A percentile compares a stretch with the other conserved stretches of the same genome.
Conservation (phyloP, 1,139 yeast genomes). For the Lodderomyces orthopsilosis region DNA sequence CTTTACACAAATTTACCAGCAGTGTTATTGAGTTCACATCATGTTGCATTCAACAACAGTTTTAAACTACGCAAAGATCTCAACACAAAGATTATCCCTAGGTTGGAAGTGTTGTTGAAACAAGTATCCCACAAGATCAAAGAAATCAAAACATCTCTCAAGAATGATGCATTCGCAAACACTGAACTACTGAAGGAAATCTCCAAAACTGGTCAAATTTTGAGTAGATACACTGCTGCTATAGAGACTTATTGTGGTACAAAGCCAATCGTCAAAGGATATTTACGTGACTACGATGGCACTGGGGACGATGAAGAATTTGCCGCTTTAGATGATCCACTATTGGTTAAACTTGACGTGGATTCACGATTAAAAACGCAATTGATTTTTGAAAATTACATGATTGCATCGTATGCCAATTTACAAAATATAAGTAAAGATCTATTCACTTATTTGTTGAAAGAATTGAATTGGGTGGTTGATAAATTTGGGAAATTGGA, state of each 20-base stretch:
- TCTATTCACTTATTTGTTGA: conserved; percentile 36
- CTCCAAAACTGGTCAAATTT: conserved; percentile 37
- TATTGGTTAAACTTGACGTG: conserved; percentile 38
- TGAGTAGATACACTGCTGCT: conserved; percentile 31
- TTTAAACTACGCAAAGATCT: conserved; percentile 35
- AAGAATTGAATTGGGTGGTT: conserved; percentile 33
- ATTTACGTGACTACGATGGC: conserved; percentile 20
- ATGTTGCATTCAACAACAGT: conserved; percentile 25
- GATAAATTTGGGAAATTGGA: conserved; percentile 36
- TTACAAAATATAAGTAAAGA: conserved; percentile 46
- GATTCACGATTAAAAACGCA: conserved; percentile 45
- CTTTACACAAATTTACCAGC: conserved; percentile 35
- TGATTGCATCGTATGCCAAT: conserved; percentile 44
- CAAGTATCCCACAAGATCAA: conserved; percentile 41
- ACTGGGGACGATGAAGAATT: conserved; percentile 18
- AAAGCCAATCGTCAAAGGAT: conserved; percentile 28
- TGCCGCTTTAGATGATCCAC: conserved; percentile 40
- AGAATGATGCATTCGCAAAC: conserved; percentile 45
- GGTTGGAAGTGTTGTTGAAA: conserved; percentile 36
- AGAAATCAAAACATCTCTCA: conserved; percentile 41
- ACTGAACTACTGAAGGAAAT: conserved; percentile 37
- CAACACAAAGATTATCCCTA: conserved; percentile 33
- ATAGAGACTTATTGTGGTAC: conserved; percentile 33
- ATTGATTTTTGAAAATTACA: conserved; percentile 42
- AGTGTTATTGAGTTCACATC: conserved; percentile 37